Evolutionary conservation across 2,329 filamentous ascomycete genomes (phyloP).

Genomic region (Alternaria consortialis): DNA sequence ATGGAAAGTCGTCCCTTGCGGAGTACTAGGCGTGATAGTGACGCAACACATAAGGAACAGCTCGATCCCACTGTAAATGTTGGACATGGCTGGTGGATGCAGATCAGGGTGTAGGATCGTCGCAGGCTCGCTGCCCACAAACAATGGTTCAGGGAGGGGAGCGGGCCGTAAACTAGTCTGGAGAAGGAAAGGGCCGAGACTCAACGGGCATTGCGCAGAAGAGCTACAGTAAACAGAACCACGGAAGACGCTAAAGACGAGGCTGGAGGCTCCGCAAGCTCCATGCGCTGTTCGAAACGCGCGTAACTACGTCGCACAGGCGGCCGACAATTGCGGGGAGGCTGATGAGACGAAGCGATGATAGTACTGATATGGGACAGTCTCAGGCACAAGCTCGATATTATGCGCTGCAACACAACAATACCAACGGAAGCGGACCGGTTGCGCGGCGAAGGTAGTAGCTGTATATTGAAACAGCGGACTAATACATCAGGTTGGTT

Average conservation of each 20-base stretch:
- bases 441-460: background rate
- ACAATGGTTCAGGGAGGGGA: slow-evolving; percentile 7
- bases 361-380: background rate
- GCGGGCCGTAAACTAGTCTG: slow-evolving; percentile 17
- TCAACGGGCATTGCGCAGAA: slow-evolving; percentile 5
- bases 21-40: background rate
- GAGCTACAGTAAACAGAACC: slow-evolving; percentile 1
- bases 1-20: background rate
- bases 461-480: slow-evolving; percentile 3
- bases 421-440: slow-evolving; percentile 2
- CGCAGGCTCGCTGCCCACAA: slow-evolving; percentile 1
- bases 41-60: background rate
- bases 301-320: background rate
- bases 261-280: slow-evolving; percentile 6
- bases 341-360: slow-evolving; percentile 1
- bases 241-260: background rate
- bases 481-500: background rate
- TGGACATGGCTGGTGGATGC: background rate
- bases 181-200: slow-evolving; percentile 5
- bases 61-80: background rate
- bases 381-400: slow-evolving; percentile 4
- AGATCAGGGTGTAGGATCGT: slow-evolving; percentile 9
- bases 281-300: slow-evolving; percentile 4
- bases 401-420: slow-evolving; percentile 6
- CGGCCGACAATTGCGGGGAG: slow-evolving; percentile 6